Evolutionary conservation across 2,329 filamentous ascomycete species (phyloP), one percentile per base, ranked within the genome.

Genomic region (Penicillium sp.): DNA sequence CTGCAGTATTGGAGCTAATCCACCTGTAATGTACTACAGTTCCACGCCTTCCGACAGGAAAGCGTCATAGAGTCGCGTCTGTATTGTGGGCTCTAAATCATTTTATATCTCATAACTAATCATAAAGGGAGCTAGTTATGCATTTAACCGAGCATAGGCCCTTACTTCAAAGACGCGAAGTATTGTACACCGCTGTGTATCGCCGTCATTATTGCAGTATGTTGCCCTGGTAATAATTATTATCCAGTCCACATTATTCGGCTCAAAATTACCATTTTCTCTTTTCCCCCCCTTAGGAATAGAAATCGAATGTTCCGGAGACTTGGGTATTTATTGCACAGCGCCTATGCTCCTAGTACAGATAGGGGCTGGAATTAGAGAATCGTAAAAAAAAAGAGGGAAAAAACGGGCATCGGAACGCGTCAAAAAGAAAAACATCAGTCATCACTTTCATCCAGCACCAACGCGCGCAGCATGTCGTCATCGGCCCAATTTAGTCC

Each of bases 401-500:
- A 4, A 11, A 50, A 41, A 19, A 41, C 9, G n/a, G 43, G 21
- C 33, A 50, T 27, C 21, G 4, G 21, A 34, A 50, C 50, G 44
- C 57, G 54, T 41, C 38, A 1, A 48, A 47, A 25, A 43, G 41
- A 51, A 50, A 50, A 52, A 38, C 60, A 62, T 72, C 66, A 76
- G 59, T 79, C 76, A 55, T 82, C 89, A 61, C 93, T 80, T 34
- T 79, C 76, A 63, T 84, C 91, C 60, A 95, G 78, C 27, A 96
- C 90, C 59, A 93, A 79, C 50, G 85, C 83, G 57, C 84, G 80
- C 60, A 96, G 76, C 58, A 79, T 80, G 50, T 86, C 81, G 72
- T 95, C 86, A 40, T 82, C 78, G 13, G 85, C 86, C 91, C 91
- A 96, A 68, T 95, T 87, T 53, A 94, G 80, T 46, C 91, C 91